A percentile compares a stretch with the other conserved stretches of the same genome.
Evolutionary conservation across 2,329 filamentous ascomycete genomes (phyloP).

Genomic region (Metarhizium sp.): DNA sequence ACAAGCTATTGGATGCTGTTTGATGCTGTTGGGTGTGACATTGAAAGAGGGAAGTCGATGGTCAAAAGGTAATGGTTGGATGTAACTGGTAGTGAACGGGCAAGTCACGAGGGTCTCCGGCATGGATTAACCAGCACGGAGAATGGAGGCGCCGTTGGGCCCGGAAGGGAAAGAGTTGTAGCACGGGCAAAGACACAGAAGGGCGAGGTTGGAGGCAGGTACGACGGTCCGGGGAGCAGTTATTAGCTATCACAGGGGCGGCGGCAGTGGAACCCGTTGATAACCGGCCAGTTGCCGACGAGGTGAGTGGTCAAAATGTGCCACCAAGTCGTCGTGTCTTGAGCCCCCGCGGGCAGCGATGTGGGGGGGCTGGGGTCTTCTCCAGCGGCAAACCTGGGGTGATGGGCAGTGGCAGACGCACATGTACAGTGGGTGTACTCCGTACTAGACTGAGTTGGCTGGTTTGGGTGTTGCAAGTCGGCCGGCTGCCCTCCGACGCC

Average conservation of each 20-base stretch:
- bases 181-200: not conserved
- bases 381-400: not conserved
- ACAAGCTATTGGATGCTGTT: not conserved
- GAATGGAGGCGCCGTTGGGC: not conserved
- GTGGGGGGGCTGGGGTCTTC: not conserved
- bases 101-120: slow-evolving; percentile 8
- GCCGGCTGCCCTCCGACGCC: not conserved
- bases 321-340: not conserved
- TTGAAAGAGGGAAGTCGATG: not conserved
- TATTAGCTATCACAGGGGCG: not conserved
- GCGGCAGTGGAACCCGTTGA: slow-evolving; percentile 6
- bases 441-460: too few species aligned
- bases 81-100: slow-evolving; percentile 1
- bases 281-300: slow-evolving; percentile 2
- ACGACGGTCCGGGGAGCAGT: not conserved
- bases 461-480: not conserved
- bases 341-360: not conserved
- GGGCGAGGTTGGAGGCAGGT: not conserved
- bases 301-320: not conserved
- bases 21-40: not conserved
- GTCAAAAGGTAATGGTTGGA: not conserved
- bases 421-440: too few species aligned
- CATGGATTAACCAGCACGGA: not conserved
- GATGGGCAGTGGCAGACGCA: not conserved
- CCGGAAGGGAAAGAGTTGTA: not conserved